Percentiles rank a stretch among this genome's conserved stretches.
phyloP scores from a whole-genome alignment of 345 rosid species.

The Eucalyptus erythrocorys region DNA sequence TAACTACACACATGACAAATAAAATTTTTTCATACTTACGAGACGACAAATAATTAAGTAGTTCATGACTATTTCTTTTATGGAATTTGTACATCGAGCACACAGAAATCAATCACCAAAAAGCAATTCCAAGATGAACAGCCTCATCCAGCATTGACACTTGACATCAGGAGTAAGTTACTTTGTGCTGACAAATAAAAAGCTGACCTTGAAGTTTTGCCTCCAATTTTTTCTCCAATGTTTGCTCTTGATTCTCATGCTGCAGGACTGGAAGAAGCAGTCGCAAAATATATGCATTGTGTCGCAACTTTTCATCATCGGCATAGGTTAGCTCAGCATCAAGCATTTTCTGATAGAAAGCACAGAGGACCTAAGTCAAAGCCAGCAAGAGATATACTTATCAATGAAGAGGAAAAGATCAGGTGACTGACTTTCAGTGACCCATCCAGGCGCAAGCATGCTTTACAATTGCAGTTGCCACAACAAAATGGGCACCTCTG shows the following conservation, averaged over 20 bases:
- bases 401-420: background rate
- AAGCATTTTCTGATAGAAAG: background rate
- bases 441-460: slow-evolving; percentile 14
- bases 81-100: background rate
- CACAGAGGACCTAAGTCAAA: background rate
- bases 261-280: slow-evolving; percentile 35
- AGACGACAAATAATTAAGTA: background rate
- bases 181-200: background rate
- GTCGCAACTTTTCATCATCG: slow-evolving; percentile 4
- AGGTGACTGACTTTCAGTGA: slow-evolving; percentile 2
- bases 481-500: slow-evolving; percentile 20
- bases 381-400: background rate
- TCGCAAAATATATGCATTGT: slow-evolving; percentile 16
- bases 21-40: background rate
- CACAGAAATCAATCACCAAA: background rate
- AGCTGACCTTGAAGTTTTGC: slow-evolving; percentile 32
- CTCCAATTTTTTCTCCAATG: slow-evolving; percentile 26
- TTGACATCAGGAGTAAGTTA: background rate
- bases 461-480: slow-evolving; percentile 20
- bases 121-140: background rate
- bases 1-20: background rate
- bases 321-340: background rate
- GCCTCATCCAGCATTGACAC: background rate
- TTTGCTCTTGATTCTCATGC: slow-evolving; percentile 35
- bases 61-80: background rate